Base-by-base conservation (phyloP, 2,329 filamentous ascomycete genomes). In the Leptographium radiaticola region DNA sequence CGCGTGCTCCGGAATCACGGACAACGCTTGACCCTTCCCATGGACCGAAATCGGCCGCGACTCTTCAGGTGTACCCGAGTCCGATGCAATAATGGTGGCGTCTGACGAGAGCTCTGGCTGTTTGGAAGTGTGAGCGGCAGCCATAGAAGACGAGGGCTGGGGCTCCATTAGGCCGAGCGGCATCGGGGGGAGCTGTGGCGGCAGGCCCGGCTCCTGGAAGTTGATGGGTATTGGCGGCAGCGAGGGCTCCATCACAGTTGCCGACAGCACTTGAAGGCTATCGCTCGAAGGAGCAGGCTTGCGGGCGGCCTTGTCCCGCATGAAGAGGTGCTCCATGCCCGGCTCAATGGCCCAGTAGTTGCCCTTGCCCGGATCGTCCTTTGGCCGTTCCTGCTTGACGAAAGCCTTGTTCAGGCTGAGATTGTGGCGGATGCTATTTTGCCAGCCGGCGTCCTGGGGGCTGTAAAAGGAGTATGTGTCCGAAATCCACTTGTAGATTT, bases 401-500 rank as follows among this genome's bases (percentile, higher is more conserved):
- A 97, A 97, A 48, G 87, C 88, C 71, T 97, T 97, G 75, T 96
- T 95, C 46, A 98, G 75, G 65, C 90, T 96, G 38, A 98, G 81
- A 62, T 98, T 98, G 70, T 98, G 93, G 38, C 93, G 86, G 67
- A 98, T 98, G 72, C 93, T 97, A 69, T 98, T 98, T 70, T 97
- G 91, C 93, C 93, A 98, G 58, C 93, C 91, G 12, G 87, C 83
- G 62, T 96, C 89, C 54, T 84, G 80, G 45, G 82, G 79, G 61
- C 80, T 84, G 72, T 97, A 98, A 70, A 91, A 96, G 6, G 80
- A 83, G 66, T 87, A 97, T 18, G 85, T 90, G 66, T 94, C 88
- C n/a, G 89, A 94, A 62, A 98, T 97, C 91, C 93, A 98, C 66
- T 95, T 95, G 77, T 97, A 98, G 61, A 98, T 98, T 68, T 96